Conservation (phyloP, 2,329 filamentous ascomycete genomes). For the Clonostachys rhizophaga region DNA sequence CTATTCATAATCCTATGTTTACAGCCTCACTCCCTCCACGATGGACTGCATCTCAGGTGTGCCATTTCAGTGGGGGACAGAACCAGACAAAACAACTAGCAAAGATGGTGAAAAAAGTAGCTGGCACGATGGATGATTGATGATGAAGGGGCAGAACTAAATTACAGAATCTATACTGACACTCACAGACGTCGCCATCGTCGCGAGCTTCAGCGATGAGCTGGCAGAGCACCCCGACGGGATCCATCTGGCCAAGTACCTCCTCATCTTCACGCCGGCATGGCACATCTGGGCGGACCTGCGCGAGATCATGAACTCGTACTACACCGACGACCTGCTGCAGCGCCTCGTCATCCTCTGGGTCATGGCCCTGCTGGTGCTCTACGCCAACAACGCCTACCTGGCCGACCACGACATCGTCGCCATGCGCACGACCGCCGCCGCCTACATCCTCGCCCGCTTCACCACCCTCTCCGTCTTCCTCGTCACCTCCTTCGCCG, state of each 20-base stretch:
- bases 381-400: conserved; percentile 42
- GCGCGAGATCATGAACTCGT: conserved; percentile 46
- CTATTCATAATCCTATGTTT: background rate
- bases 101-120: too few relatives aligned
- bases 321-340: conserved; percentile 43
- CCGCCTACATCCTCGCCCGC: conserved; percentile 39
- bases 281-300: conserved; percentile 46
- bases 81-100: too few relatives aligned
- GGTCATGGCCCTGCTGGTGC: conserved; percentile 42
- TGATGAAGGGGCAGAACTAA: too few relatives aligned
- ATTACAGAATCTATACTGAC: too few relatives aligned
- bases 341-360: conserved; percentile 42
- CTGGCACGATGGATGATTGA: too few relatives aligned
- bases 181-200: conserved; percentile 32
- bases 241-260: conserved; percentile 37
- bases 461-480: conserved; percentile 32
- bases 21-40: too few relatives aligned
- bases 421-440: conserved; percentile 37
- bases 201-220: conserved; percentile 44
- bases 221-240: conserved; percentile 38
- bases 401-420: conserved; percentile 32
- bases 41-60: too few relatives aligned
- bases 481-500: conserved; percentile 35
- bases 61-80: background rate
- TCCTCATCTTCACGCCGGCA: conserved; percentile 40